Evolutionary conservation across 306 rosid species (phyloP).

Genomic region (Cyclanthera cordifolia): DNA sequence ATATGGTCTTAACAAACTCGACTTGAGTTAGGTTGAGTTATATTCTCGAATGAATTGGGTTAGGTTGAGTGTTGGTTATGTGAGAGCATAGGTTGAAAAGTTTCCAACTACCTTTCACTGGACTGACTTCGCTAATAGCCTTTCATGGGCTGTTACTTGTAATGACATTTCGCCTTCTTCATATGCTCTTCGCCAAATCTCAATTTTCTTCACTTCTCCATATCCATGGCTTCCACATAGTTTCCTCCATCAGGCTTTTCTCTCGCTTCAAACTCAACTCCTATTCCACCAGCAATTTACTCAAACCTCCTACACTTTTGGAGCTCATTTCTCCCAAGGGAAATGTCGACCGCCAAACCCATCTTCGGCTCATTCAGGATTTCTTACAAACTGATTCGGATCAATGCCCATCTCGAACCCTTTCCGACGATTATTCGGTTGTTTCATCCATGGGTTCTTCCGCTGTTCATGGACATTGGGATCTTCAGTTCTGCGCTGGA

Average conservation of each 20-base stretch:
- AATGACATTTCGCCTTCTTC: slow-evolving; percentile 17
- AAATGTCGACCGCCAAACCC: slow-evolving; percentile 24
- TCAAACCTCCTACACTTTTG: slow-evolving; percentile 38
- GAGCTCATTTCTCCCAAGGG: slow-evolving; percentile 33
- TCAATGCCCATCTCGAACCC: slow-evolving; percentile 2
- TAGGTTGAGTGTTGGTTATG: too few species aligned
- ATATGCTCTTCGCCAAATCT: background rate
- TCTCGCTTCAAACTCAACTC: slow-evolving; percentile 20
- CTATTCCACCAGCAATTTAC: slow-evolving; percentile 12
- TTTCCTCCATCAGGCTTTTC: slow-evolving; percentile 15
- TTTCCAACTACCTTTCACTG: background rate
- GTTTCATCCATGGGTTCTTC: slow-evolving; percentile 1
- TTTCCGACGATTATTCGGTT: background rate
- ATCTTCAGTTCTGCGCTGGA: slow-evolving; percentile 17
- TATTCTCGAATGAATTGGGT: too few species aligned
- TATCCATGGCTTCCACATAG: background rate
- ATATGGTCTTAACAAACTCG: too few species aligned
- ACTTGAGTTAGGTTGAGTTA: too few species aligned
- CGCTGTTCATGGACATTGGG: slow-evolving; percentile 7
- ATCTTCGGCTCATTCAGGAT: slow-evolving; percentile 54
- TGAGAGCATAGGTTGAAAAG: too few species aligned
- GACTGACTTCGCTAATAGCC: background rate
- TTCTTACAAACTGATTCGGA: slow-evolving; percentile 22
- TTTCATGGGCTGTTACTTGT: background rate
- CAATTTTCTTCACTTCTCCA: background rate